Evolutionary conservation across 225 moss, liverwort and hornwort species (phyloP).

Genomic region (Pseudisothecium myosuroides): DNA sequence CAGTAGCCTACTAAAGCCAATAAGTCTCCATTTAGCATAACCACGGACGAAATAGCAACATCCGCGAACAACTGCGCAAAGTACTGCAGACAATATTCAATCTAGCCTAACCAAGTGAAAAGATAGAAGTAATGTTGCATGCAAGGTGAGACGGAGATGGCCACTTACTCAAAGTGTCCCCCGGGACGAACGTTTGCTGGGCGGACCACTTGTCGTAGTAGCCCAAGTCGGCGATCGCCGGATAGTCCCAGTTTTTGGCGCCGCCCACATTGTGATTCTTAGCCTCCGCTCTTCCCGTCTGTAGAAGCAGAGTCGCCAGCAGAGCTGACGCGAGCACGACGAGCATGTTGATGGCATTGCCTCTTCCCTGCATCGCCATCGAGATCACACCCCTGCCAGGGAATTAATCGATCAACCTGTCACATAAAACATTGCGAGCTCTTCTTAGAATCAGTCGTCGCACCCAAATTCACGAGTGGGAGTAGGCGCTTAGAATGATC

Average conservation of each 20-base stretch:
- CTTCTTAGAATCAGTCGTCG: neutral
- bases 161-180: slow-evolving; percentile 17
- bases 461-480: neutral
- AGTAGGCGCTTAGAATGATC: neutral
- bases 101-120: neutral
- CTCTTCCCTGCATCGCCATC: slow-evolving; percentile 29
- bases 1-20: neutral
- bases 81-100: neutral
- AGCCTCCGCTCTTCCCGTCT: neutral
- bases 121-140: neutral
- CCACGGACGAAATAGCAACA: neutral
- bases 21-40: neutral
- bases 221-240: neutral
- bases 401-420: neutral
- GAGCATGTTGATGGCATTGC: neutral
- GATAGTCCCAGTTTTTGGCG: slow-evolving; percentile 5
- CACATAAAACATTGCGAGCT: neutral
- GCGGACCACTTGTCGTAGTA: slow-evolving; percentile 27
- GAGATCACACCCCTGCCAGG: neutral
- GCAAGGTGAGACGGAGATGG: neutral
- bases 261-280: slow-evolving; percentile 9
- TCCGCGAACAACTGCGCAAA: neutral
- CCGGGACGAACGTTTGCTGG: slow-evolving; percentile 4
- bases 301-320: neutral
- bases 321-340: neutral